Evolutionary conservation across 148 eudicot genomes (phyloP).

Genomic region (Rhododendron ovatum): DNA sequence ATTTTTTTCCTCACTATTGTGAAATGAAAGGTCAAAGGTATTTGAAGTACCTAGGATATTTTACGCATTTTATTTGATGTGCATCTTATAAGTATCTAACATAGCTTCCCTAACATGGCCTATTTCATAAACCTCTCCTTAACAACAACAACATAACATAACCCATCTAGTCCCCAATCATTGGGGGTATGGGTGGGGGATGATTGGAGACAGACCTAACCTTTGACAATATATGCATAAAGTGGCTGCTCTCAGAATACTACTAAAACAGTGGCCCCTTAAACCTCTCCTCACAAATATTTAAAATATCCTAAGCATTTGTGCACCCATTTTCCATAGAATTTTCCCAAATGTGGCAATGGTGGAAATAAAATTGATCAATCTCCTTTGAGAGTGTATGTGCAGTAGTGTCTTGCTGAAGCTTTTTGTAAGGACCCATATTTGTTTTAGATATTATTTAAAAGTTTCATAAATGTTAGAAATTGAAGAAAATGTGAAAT

Average conservation of each 20-base stretch:
- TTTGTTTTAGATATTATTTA: no score
- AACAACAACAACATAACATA: no score
- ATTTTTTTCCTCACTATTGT: background rate
- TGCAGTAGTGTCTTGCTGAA: background rate
- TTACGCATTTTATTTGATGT: background rate
- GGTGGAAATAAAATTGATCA: background rate
- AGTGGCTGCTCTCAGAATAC: no score
- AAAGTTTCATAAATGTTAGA: no score
- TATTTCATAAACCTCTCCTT: background rate
- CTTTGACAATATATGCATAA: no score
- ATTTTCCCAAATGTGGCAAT: background rate
- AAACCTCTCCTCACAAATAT: background rate
- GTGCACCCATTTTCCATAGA: background rate
- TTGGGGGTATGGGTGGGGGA: no score
- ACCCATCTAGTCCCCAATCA: no score
- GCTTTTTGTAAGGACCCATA: background rate
- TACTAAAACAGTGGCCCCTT: no score
- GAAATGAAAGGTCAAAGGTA: background rate
- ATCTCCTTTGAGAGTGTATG: background rate
- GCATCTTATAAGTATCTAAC: background rate
- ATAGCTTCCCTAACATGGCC: background rate
- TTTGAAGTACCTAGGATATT: background rate
- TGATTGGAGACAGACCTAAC: no score
- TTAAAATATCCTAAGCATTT: background rate
- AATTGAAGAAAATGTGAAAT: no score